A percentile compares a stretch with the other conserved stretches of the same genome.
Conservation (phyloP, 345 rosid species). For the Iberis pinnata region DNA sequence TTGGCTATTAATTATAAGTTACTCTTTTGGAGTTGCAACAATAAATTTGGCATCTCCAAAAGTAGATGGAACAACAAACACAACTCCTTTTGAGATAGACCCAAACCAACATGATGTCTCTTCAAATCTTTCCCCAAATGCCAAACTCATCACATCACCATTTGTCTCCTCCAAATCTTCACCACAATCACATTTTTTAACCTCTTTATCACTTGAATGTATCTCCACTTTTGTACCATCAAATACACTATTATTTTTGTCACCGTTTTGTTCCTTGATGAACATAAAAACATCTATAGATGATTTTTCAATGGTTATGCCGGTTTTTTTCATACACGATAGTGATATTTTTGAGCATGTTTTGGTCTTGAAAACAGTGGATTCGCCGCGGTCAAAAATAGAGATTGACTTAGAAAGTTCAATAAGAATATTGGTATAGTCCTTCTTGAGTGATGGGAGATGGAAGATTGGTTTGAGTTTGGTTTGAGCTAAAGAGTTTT, state of each 20-base stretch:
- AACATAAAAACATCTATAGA: conserved; percentile 31
- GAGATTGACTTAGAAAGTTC: conserved; percentile 26
- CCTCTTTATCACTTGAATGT: conserved; percentile 21
- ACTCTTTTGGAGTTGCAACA: conserved; percentile 21
- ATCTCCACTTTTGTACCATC: conserved; percentile 32
- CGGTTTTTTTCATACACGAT: conserved; percentile 33
- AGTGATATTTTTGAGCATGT: conserved; percentile 21
- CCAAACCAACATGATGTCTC: conserved; percentile 51
- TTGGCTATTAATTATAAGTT: too few relatives aligned
- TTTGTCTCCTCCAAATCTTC: conserved; percentile 37
- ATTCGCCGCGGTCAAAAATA: conserved; percentile 29
- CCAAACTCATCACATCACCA: conserved; percentile 19
- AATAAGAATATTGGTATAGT: neutral
- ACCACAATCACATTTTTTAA: neutral
- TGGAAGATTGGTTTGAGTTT: conserved; percentile 41
- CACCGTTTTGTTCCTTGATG: conserved; percentile 33
- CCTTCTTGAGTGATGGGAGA: conserved; percentile 38
- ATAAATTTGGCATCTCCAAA: conserved; percentile 18
- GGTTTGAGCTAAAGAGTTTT: conserved; percentile 27
- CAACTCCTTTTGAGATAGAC: conserved; percentile 32
- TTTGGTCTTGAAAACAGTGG: conserved; percentile 31
- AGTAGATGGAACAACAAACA: conserved; percentile 34
- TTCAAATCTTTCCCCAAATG: conserved; percentile 32
- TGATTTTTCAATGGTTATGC: conserved; percentile 19
- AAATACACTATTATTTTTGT: neutral